Conservation (phyloP, 352 stramenopile species). For the Phytopythium kandeliae region DNA sequence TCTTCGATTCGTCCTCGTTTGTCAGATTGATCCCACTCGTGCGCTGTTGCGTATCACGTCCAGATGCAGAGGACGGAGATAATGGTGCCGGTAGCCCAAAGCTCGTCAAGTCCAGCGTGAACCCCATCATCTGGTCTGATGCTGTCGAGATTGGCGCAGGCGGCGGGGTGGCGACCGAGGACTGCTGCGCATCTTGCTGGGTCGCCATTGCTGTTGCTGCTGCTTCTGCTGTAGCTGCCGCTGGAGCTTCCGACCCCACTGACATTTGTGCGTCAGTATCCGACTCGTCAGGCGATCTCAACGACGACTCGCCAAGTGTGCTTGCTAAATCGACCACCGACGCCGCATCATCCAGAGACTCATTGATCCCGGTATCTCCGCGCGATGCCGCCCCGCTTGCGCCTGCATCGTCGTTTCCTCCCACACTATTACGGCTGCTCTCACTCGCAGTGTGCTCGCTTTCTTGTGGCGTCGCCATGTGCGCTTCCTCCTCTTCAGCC, state of each 20-base stretch:
- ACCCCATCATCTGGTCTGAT: constrained; percentile 64
- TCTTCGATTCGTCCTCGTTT: constrained; percentile 26
- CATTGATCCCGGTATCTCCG: constrained; percentile 12
- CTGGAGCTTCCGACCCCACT: constrained; percentile 24
- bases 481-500: constrained; percentile 9
- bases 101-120: constrained; percentile 73
- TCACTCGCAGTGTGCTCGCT: constrained; percentile 34
- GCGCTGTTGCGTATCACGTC: not conserved
- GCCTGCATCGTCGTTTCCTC: constrained; percentile 6
- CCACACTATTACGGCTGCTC: constrained; percentile 11
- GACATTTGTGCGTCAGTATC: constrained; percentile 46
- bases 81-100: constrained; percentile 22
- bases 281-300: constrained; percentile 61
- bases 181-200: not conserved
- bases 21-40: constrained; percentile 1
- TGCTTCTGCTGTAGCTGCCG: too few relatives aligned
- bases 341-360: constrained; percentile 45
- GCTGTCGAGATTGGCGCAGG: constrained; percentile 7
- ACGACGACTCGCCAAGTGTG: constrained; percentile 73
- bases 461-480: constrained; percentile 16
- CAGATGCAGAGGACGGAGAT: not conserved
- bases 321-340: constrained; percentile 82
- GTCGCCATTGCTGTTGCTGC: not conserved
- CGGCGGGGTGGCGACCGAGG: constrained; percentile 4
- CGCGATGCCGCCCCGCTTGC: not conserved